These are phyloP conservation scores for Penicillium sp. DNA, from an alignment of 2,329 filamentous ascomycete species.

Conservation along the genomic window DNA sequence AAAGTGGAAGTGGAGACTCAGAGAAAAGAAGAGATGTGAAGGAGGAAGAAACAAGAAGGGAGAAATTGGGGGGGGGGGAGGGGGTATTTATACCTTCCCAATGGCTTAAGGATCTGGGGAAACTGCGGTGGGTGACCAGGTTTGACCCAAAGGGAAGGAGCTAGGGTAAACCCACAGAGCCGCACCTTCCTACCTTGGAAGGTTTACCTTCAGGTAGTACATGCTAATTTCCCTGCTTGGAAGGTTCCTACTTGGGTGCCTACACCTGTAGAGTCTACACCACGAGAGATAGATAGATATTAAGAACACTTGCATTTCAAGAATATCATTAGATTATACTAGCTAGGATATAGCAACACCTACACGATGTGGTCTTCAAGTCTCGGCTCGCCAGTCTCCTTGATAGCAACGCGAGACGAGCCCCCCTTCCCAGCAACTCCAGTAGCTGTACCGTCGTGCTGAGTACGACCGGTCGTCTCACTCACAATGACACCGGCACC, in stretches of 20 bases:
- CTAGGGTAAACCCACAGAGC: not conserved
- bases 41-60: not conserved
- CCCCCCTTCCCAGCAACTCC: constrained; percentile 13
- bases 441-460: not conserved
- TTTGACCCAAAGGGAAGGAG: not conserved
- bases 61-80: not conserved
- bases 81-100: not conserved
- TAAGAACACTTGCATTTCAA: not conserved
- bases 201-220: not conserved
- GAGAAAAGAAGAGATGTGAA: not conserved
- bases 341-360: not conserved
- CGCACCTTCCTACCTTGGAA: too few relatives aligned
- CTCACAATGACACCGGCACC: not conserved
- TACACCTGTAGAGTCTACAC: not conserved
- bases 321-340: not conserved
- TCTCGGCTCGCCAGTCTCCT: constrained; percentile 14
- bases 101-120: not conserved
- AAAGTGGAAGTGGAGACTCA: not conserved
- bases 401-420: constrained; percentile 17
- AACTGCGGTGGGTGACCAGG: not conserved
- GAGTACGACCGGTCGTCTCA: not conserved
- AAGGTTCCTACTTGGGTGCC: not conserved
- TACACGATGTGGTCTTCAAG: constrained; percentile 21
- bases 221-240: not conserved
- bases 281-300: not conserved